These are phyloP conservation scores for Xylaria sp. DNA, from an alignment of 2,329 filamentous ascomycete species.

Conservation along the genomic window DNA sequence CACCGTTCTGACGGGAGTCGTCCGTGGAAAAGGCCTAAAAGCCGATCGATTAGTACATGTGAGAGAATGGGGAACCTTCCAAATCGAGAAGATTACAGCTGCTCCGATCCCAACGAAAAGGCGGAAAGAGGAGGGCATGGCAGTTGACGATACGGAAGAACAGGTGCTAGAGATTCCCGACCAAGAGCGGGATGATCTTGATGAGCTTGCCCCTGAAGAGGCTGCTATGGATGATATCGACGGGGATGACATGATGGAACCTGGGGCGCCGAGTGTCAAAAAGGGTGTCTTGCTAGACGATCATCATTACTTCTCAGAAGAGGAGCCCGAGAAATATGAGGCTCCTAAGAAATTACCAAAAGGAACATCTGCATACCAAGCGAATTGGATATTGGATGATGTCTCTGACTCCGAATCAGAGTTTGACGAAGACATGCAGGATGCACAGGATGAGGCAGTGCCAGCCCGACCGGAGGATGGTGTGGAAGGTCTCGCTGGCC, in stretches of 20 bases:
- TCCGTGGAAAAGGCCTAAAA: constrained; percentile 87
- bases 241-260: constrained; percentile 45
- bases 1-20: constrained; percentile 82
- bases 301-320: constrained; percentile 97
- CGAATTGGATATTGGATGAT: constrained; percentile 86
- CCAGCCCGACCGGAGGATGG: constrained; percentile 82
- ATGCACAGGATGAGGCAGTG: constrained; percentile 54
- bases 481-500: constrained; percentile 72
- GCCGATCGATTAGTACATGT: constrained; percentile 90
- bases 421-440: constrained; percentile 65
- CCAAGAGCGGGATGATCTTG: constrained; percentile 83
- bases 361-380: constrained; percentile 93
- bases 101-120: constrained; percentile 73
- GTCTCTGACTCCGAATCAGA: constrained; percentile 87
- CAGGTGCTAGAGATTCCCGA: constrained; percentile 75
- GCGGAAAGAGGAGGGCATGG: constrained; percentile 73
- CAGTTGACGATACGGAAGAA: constrained; percentile 67
- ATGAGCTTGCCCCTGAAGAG: constrained; percentile 87
- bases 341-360: constrained; percentile 81
- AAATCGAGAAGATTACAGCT: constrained; percentile 87
- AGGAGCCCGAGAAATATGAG: constrained; percentile 70
- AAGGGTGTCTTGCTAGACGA: constrained; percentile 95
- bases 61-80: constrained; percentile 93
- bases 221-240: constrained; percentile 70
- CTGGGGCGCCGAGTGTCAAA: constrained; percentile 63